Percentiles rank a stretch among this genome's conserved stretches.
phyloP scores from a whole-genome alignment of 2,329 filamentous ascomycete genomes.

The Hymenoscyphus occultus region DNA sequence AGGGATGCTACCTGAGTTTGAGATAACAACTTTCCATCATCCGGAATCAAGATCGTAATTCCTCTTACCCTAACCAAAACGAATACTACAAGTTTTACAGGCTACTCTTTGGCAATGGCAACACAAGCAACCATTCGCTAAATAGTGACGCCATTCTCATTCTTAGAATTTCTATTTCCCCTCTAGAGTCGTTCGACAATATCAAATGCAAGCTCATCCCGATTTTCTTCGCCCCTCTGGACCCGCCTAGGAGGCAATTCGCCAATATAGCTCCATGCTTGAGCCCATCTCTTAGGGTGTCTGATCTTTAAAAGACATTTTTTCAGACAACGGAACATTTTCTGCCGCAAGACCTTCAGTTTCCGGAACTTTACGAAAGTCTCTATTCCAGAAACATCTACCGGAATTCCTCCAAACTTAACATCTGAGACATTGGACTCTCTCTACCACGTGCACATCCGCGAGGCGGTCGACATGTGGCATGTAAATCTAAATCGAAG shows the following conservation, averaged over 20 bases:
- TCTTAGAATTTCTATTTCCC: slow-evolving; percentile 7
- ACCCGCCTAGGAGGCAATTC: slow-evolving; percentile 12
- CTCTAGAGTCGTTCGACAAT: slow-evolving; percentile 11
- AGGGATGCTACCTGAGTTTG: too few relatives aligned
- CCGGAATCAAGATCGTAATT: too few relatives aligned
- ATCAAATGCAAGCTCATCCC: slow-evolving; percentile 14
- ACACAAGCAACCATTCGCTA: slow-evolving; percentile 15
- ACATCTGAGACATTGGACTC: slow-evolving; percentile 9
- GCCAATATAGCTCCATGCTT: slow-evolving; percentile 18
- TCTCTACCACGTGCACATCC: slow-evolving; percentile 9
- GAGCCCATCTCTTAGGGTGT: slow-evolving; percentile 12
- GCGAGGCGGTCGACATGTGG: slow-evolving; percentile 13
- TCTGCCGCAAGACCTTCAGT: slow-evolving; percentile 12
- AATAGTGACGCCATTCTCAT: slow-evolving; percentile 10
- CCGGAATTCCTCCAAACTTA: slow-evolving; percentile 8
- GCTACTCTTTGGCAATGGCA: slow-evolving; percentile 13
- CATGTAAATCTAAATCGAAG: slow-evolving; percentile 14
- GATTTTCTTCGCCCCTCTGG: slow-evolving; percentile 16
- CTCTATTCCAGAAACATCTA: neutral
- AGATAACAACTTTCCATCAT: too few relatives aligned
- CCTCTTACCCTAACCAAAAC: too few relatives aligned
- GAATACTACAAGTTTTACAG: too few relatives aligned
- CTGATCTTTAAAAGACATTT: slow-evolving; percentile 7
- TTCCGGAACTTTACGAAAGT: slow-evolving; percentile 6
- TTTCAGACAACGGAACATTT: slow-evolving; percentile 8